phyloP scores from a whole-genome alignment of 140 eudicot species.

The Bidens hawaiensis region DNA sequence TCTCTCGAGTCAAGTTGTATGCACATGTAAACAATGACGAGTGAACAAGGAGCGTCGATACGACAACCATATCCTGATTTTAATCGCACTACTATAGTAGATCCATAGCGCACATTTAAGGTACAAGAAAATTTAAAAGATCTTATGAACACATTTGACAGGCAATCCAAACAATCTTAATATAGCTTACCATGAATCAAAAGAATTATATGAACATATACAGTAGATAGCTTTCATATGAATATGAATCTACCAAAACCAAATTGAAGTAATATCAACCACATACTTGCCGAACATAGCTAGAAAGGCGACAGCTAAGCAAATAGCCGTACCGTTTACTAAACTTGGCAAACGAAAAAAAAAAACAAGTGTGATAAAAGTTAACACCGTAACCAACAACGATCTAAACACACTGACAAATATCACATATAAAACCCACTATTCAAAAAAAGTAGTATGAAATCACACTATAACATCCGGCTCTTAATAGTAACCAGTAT shows the following conservation, averaged over 20 bases:
- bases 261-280: not conserved
- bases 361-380: not conserved
- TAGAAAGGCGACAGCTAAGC: not conserved
- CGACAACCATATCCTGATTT: too few relatives aligned
- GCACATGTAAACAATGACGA: too few relatives aligned
- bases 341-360: not conserved
- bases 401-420: not conserved
- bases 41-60: too few relatives aligned
- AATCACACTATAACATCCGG: not conserved
- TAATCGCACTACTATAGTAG: too few relatives aligned
- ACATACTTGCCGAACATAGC: not conserved
- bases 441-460: not conserved
- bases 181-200: not conserved
- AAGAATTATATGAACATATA: not conserved
- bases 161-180: not conserved
- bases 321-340: not conserved
- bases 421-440: not conserved
- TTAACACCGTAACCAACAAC: not conserved
- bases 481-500: too few relatives aligned
- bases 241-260: not conserved
- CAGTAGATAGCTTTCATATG: too few relatives aligned
- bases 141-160: not conserved
- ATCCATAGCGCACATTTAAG: too few relatives aligned
- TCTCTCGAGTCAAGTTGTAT: too few relatives aligned
- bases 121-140: too few relatives aligned